These are phyloP conservation scores for Naganishia friedmannii DNA, from an alignment of 768 basidiomycete genomes.

Conservation along the genomic window DNA sequence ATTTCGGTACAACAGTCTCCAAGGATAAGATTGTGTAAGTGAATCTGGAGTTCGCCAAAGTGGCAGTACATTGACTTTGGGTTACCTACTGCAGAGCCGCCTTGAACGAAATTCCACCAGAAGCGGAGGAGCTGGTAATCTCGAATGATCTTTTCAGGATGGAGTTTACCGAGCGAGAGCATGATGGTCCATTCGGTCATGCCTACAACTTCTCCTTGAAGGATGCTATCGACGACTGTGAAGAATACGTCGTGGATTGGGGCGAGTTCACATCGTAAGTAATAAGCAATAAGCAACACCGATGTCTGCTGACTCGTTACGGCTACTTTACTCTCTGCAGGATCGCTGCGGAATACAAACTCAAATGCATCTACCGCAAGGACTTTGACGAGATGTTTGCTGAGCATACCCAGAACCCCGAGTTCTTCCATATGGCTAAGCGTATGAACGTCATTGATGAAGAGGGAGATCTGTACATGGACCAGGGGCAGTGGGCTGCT, in stretches of 20 bases:
- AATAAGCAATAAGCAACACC: background rate
- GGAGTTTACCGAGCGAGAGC: constrained; percentile 69
- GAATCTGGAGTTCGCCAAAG: background rate
- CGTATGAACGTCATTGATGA: constrained; percentile 90
- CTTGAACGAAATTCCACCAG: constrained; percentile 67
- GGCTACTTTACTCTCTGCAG: constrained; percentile 53
- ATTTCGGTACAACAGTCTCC: constrained; percentile 96
- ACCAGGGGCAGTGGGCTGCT: constrained; percentile 95
- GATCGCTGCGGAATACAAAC: constrained; percentile 75
- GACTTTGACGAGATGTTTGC: constrained; percentile 86
- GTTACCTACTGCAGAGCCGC: constrained; percentile 59
- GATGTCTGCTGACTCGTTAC: constrained; percentile 30
- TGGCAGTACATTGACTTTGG: background rate
- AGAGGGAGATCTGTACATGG: constrained; percentile 76
- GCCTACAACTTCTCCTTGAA: constrained; percentile 88
- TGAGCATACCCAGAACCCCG: constrained; percentile 72
- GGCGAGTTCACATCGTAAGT: constrained; percentile 78
- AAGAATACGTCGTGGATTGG: constrained; percentile 97
- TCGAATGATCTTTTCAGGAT: constrained; percentile 89
- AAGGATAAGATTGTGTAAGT: constrained; percentile 76
- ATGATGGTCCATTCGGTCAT: constrained; percentile 72
- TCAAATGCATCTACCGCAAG: constrained; percentile 72
- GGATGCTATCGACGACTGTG: constrained; percentile 95
- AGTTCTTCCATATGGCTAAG: constrained; percentile 77
- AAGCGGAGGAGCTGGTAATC: constrained; percentile 69